Evolutionary conservation across 441 rosid genomes (phyloP), one percentile per base, ranked within the genome.

Genomic region (Adansonia gregorii): DNA sequence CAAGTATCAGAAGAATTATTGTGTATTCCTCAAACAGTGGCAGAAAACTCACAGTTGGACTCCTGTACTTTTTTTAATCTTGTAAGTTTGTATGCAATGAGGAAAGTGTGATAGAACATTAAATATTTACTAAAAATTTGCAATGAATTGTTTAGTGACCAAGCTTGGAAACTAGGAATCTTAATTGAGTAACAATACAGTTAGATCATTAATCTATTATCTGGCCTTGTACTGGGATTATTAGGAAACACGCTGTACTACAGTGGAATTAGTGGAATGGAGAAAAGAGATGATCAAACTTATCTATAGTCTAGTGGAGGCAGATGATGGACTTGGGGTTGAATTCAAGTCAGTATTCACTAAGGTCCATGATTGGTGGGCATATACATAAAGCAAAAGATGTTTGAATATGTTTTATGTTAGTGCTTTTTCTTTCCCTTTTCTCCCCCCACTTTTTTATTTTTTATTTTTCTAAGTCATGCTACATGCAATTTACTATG

Each of bases 291-390:
- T 48, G 8, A 72, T 31, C 22, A 54, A 54, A 8, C 74, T 55
- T 54, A 71, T 17, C 27, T 35, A 55, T 55, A 45, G 31, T 17
- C 64, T 51, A 31, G 51, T 39, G 46, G 35, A 35, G 51, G 63
- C 35, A n/a, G 75, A 72, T 55, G 35, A 72, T 39, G 14, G 27
- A 6, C 35, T 54, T 41, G 65, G 75, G 75, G n/a, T 54, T 67
- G 51, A 31, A 55, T 46, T 31, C 74, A 54, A 52, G 58, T 41
- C 6, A 9, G n/a, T 71, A 46, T 27, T 71, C 39, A 54, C 12
- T 11, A 39, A 55, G 31, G 49, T 55, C 64, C 75, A 31, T 35
- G 74, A n/a, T 54, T 31, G 48, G 9, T 31, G 27, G 2, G 8
- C 74, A 67, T 67, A 67, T 27, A 41, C 17, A 31, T 56, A 55